A percentile compares a stretch with the other conserved stretches of the same genome.
phyloP scores from a whole-genome alignment of 371 early-diverging fungal genomes.

The Lichtheimia ramosa region DNA sequence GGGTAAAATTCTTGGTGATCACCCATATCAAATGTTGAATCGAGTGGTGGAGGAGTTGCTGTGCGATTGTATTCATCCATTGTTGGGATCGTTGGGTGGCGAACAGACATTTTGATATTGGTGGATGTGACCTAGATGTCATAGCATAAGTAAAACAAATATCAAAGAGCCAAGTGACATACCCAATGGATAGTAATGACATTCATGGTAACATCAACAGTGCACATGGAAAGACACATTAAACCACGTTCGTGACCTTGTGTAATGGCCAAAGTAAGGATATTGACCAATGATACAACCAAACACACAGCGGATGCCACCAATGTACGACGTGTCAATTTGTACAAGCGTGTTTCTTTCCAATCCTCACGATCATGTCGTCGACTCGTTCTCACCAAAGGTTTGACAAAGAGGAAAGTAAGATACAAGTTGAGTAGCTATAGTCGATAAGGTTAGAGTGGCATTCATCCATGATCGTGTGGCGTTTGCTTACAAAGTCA shows the following conservation, averaged over 20 bases:
- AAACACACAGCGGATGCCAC: slow-evolving; percentile 52
- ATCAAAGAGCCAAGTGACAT: background rate
- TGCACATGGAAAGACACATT: slow-evolving; percentile 52
- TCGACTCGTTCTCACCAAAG: slow-evolving; percentile 34
- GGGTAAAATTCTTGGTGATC: background rate
- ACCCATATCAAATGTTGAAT: slow-evolving; percentile 8
- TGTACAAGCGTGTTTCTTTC: slow-evolving; percentile 42
- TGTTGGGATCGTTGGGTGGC: slow-evolving; percentile 4
- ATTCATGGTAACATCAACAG: slow-evolving; percentile 57
- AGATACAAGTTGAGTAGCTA: slow-evolving; percentile 42
- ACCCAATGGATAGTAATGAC: slow-evolving; percentile 58
- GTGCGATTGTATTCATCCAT: background rate
- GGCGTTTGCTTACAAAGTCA: slow-evolving; percentile 33
- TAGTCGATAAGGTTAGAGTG: background rate
- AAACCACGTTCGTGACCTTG: slow-evolving; percentile 52
- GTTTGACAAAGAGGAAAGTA: slow-evolving; percentile 48
- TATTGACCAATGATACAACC: slow-evolving; percentile 48
- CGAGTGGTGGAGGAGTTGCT: background rate
- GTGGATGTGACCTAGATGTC: background rate
- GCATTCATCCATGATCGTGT: background rate
- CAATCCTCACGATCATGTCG: slow-evolving; percentile 27
- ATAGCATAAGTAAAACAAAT: background rate
- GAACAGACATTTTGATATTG: slow-evolving; percentile 7
- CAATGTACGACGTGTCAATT: slow-evolving; percentile 47
- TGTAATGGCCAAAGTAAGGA: slow-evolving; percentile 41